Percentiles rank a stretch among this genome's conserved stretches.
Conservation (phyloP, 768 basidiomycete genomes). For the Galerina sulciceps region DNA sequence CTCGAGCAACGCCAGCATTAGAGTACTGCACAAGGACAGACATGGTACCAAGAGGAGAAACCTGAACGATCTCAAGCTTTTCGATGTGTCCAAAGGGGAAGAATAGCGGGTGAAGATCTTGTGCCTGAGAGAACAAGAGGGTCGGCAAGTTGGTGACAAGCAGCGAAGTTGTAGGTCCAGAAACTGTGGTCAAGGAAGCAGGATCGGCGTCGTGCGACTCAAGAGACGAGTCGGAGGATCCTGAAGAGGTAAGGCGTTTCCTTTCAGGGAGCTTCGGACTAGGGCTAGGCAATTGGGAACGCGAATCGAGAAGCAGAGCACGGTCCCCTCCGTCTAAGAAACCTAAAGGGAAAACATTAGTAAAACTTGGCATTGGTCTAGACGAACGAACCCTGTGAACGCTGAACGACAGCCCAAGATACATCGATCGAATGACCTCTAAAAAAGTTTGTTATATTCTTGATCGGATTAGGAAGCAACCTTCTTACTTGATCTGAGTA, state of each 20-base stretch:
- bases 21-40: slow-evolving; percentile 71
- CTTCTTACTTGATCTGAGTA: slow-evolving; percentile 66
- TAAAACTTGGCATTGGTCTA: neutral
- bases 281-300: slow-evolving; percentile 36
- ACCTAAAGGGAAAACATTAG: slow-evolving; percentile 41
- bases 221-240: slow-evolving; percentile 32
- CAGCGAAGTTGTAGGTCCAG: slow-evolving; percentile 52
- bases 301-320: slow-evolving; percentile 59
- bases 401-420: slow-evolving; percentile 88
- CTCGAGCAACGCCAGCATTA: slow-evolving; percentile 55
- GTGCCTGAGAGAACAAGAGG: slow-evolving; percentile 65
- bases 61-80: slow-evolving; percentile 57
- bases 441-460: slow-evolving; percentile 3
- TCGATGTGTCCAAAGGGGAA: slow-evolving; percentile 74
- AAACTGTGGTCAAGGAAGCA: slow-evolving; percentile 34
- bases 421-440: slow-evolving; percentile 81
- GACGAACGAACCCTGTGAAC: slow-evolving; percentile 65
- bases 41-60: slow-evolving; percentile 42
- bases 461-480: neutral
- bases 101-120: slow-evolving; percentile 75
- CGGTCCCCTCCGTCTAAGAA: slow-evolving; percentile 86
- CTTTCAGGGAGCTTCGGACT: slow-evolving; percentile 25
- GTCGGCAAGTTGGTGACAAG: slow-evolving; percentile 70
- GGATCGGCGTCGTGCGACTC: slow-evolving; percentile 33
- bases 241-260: slow-evolving; percentile 28